Evolutionary conservation across 2,329 filamentous ascomycete species (phyloP), one percentile per base, ranked within the genome.

Genomic region (Talaromyces pinophilus): DNA sequence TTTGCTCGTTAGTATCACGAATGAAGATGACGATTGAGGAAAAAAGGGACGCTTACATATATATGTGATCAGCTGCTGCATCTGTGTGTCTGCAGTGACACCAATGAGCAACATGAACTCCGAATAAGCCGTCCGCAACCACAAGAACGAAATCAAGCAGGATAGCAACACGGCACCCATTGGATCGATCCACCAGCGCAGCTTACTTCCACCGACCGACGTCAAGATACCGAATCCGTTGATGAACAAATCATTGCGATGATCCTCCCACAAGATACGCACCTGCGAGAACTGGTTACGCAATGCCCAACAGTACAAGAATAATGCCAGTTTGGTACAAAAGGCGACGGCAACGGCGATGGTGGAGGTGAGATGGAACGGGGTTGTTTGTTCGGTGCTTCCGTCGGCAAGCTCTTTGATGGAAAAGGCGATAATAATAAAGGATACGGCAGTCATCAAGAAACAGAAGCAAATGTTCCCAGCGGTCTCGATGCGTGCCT

Each of bases 381-480:
- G 73, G 71, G 90, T 90, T 15, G 83, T 85, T 1, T 83, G 80
- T 0, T 82, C 79, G 1, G 73, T 71, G 22, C 80, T 79, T 35
- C 79, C 80, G 4, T 79, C 79, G 0, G 82, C 83, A 1, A 98
- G 83, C 66, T 96, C 89, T 64, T 88, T 86, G 33, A 87, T 84
- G 0, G 93, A 93, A 76, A 97, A 92, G 25, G 94, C 92, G 72
- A 99, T 95, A 65, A 99, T 88, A 74, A 98, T 92, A 70, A 96
- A 84, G 0, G 93, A 97, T 7, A 98, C 94, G 10, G 92, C 84
- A 22, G 89, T 93, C 95, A 99, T 98, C 72, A 99, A 84, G 79
- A 96, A 96, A 80, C 93, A 97, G 79, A 99, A 99, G 67, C 90
- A 88, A 70, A 98, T 97, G 75, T 98, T 99, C 62, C 95, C 95